Percentiles rank a stretch among this genome's conserved stretches.
phyloP scores from a whole-genome alignment of 768 basidiomycete genomes.

The Pleurotus djamor region DNA sequence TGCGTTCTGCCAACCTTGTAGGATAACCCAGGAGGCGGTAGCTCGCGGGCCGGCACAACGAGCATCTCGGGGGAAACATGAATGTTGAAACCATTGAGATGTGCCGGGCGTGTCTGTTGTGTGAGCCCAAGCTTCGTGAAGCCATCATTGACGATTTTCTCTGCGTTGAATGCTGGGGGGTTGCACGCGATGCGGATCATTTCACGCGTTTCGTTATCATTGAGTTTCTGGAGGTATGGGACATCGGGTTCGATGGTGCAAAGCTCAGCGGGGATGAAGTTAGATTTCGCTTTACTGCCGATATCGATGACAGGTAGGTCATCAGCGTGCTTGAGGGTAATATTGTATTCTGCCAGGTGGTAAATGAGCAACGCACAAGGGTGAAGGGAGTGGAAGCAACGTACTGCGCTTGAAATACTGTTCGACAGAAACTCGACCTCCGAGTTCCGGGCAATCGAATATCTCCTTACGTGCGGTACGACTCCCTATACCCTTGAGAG shows the following conservation, averaged over 20 bases:
- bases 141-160: slow-evolving; percentile 54
- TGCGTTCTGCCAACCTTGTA: slow-evolving; percentile 48
- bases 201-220: slow-evolving; percentile 53
- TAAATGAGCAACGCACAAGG: background rate
- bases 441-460: slow-evolving; percentile 52
- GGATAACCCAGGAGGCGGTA: slow-evolving; percentile 53
- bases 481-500: slow-evolving; percentile 34
- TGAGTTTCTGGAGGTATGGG: slow-evolving; percentile 58
- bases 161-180: slow-evolving; percentile 56
- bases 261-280: slow-evolving; percentile 64
- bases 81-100: slow-evolving; percentile 57
- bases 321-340: slow-evolving; percentile 38
- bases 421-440: slow-evolving; percentile 55
- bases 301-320: slow-evolving; percentile 56
- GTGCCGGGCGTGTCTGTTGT: slow-evolving; percentile 22
- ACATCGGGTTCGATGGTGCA: slow-evolving; percentile 63
- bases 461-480: slow-evolving; percentile 34
- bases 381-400: slow-evolving; percentile 14
- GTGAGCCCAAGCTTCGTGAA: slow-evolving; percentile 51
- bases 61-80: slow-evolving; percentile 56
- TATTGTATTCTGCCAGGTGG: slow-evolving; percentile 49
- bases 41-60: slow-evolving; percentile 61
- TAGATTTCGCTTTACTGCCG: slow-evolving; percentile 25
- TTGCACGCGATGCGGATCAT: slow-evolving; percentile 76
- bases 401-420: slow-evolving; percentile 63